Evolutionary conservation across 2,329 filamentous ascomycete genomes (phyloP), one percentile per base, ranked within the genome.

Genomic region (Podosphaera fusca): DNA sequence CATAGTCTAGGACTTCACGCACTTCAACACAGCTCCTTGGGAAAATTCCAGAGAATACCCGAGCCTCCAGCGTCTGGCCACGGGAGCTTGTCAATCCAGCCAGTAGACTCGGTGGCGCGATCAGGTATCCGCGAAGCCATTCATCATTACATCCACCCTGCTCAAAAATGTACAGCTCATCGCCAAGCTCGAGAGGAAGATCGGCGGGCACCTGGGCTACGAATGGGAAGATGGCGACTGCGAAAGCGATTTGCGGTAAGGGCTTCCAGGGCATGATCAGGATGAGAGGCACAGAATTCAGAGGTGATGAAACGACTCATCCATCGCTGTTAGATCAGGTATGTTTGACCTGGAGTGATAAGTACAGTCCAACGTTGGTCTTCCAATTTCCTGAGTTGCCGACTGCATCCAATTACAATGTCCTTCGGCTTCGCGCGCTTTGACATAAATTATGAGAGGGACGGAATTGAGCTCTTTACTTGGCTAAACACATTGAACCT

Each of bases 1-100:
- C 72, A 60, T 90, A 87, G 59, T 86, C 88, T 40, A 98, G 77
- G 57, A 95, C 81, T 71, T 98, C 92, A 62, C 90, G 82, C 59
- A 98, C 83, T 70, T 98, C 88, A 58, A 98, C 90, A 65, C 90
- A 98, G 68, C 84, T 92, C 62, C 85, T 79, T 9, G 92, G 92
- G 67, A 98, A 98, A 65, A 98, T 94, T 64, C 92, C 92, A n/a
- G 89, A 95, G 68, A 96, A 98, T 58, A 98, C 92, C 62, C 92
- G 82, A 59, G 90, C 88, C 71, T 96, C 90, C 36, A 96, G 80
- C 0, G 89, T 94, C 69, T 95, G 87, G 53, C 92, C 90, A 69
- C 88, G 90, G 65, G 85, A 81, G 60, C 85, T 90, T 9, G 88
- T 96, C 68, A 98, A 73, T 53, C 90, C 92, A 21, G 92, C 87